phyloP scores from a whole-genome alignment of 768 basidiomycete species.

The Boletus fagicola region DNA sequence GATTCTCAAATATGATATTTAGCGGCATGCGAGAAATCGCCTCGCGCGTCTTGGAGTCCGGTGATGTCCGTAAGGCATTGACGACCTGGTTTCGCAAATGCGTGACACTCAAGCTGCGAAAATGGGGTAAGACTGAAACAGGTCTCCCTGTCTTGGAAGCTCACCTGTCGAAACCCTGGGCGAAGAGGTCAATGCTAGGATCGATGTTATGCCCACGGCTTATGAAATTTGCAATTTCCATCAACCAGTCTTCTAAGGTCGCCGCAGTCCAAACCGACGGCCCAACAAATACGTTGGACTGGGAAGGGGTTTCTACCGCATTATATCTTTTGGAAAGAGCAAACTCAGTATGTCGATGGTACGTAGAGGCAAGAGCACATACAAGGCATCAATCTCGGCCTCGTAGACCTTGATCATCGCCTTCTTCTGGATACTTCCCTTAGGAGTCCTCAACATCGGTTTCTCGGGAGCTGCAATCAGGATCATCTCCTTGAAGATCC shows the following conservation, averaged over 20 bases:
- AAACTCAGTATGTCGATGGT: background rate
- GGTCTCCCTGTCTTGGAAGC: background rate
- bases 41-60: conserved; percentile 19
- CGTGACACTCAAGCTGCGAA: conserved; percentile 23
- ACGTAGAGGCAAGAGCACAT: background rate
- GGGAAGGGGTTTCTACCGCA: background rate
- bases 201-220: background rate
- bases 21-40: conserved; percentile 24
- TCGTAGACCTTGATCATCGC: conserved; percentile 16
- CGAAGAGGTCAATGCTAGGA: conserved; percentile 18
- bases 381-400: conserved; percentile 23
- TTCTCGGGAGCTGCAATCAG: conserved; percentile 38
- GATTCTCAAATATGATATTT: conserved; percentile 36
- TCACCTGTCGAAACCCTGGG: conserved; percentile 37
- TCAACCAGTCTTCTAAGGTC: conserved; percentile 4
- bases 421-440: conserved; percentile 25
- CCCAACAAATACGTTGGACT: background rate
- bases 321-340: conserved; percentile 5
- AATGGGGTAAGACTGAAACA: background rate
- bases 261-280: conserved; percentile 7
- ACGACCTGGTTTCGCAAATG: conserved; percentile 13
- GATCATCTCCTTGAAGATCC: conserved; percentile 53
- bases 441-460: conserved; percentile 39
- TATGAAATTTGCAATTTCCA: conserved; percentile 1
- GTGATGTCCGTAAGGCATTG: conserved; percentile 22